Base-by-base conservation (phyloP, 768 basidiomycete species). In the Panaeolus cyanescens region DNA sequence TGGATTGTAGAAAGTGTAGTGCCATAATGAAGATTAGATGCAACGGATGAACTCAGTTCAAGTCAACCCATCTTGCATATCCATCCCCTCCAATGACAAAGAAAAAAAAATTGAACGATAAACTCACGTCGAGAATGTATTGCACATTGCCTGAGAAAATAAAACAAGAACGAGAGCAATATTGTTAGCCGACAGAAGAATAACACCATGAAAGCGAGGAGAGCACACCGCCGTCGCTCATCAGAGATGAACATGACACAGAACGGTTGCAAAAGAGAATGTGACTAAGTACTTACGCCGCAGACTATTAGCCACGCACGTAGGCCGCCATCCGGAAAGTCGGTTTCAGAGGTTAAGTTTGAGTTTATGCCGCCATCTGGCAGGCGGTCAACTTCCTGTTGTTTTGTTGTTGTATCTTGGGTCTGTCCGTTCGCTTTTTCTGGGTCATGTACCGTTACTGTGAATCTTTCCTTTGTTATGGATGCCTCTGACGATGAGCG, bases 61-160 rank as follows among this genome's bases (percentile, higher is more conserved):
- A 33, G 30, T 40, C 25, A 39, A 58, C 25, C 56, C 22, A 50
- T n/a, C 30, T 28, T 7, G 30, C 45, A 13, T 50, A 28, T 50
- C 45, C 3, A 15, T 4, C 30, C 30, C 10, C 25, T 5, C 45
- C 10, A 50, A 50, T 8, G 8, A 10, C 25, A 15, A 15, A 15
- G 13, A 28, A 1, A 28, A 15, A 13, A 50, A 50, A 50, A 12
- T 13, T 50, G 10, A 28, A 15, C 45, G 30, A 13, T 22, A 25
- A 19, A 76, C 80, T 63, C 63, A 81, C 80, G 81, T 80, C 32
- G 80, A 71, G 61, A 80, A 81, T 5, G 79, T 75, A 59, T 76
- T 80, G 55, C 77, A 80, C 77, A 81, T 80, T 6, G 75, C 80
- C 79, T 81, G 34, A n/a, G 32, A 25, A 45, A 31, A 32, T 15